Evolutionary conservation across 805 yeast genomes (phyloP), one percentile per base, ranked within the genome.

Genomic region (Kluyveromyces aestuarii): DNA sequence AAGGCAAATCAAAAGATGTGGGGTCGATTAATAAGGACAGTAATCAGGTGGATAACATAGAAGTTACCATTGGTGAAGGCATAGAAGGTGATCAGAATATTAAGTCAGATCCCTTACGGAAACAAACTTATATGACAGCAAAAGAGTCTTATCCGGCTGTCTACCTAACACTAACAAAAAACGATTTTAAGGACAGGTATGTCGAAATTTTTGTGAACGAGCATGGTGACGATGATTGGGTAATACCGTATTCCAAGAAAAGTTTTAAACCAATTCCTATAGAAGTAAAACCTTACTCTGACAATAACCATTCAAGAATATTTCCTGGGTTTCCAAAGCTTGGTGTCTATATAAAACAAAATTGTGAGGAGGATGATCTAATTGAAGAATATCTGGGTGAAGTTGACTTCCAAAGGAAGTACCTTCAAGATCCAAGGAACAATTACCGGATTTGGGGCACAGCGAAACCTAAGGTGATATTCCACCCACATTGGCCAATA

Each of bases 361-460:
- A 45, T 1, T 64, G 83, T 17, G 72, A 75, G 0, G 66, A 69
- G 40, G 77, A 75, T 17, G 73, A 79, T 1, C 69, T 77, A 4
- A 64, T 88, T 8, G 69, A 74, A 25, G 89, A 87, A 60, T 74
- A 80, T 50, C 63, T 80, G 8, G 98, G 98, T 7, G 90, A 84
- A 55, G 64, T 91, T 2, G 83, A 81, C 53, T 71, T 77, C 46
- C 83, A 81, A 55, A 72, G 75, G 27, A 79, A 76, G 55, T 90
- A 90, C 62, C 74, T 76, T 18, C 60, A 64, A 2, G 84, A 87
- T 56, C 73, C 80, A 25, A 71, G 79, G 48, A 91, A 90, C 64
- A 96, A 89, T 61, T 91, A 88, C 65, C 66, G 80, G 54, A 61
- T 76, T 16, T 80, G 81, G 82, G 96, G 83, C 7, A 82, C 83